Percentiles rank a stretch among this genome's conserved stretches.
phyloP scores from a whole-genome alignment of 1,284 basidiomycete genomes.

The Baeospora myosura region DNA sequence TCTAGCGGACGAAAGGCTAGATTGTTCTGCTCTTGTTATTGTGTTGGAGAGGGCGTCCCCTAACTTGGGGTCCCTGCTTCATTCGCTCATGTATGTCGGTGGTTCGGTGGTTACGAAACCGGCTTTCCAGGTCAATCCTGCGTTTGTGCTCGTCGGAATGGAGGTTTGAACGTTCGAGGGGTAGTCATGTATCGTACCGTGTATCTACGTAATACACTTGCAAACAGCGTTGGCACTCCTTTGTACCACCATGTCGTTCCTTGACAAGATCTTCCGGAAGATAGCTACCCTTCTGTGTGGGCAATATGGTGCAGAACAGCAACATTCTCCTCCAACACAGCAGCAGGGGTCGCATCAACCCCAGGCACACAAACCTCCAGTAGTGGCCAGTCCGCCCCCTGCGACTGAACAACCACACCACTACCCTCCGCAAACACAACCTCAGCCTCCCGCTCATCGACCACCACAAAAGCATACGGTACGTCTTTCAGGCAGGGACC shows the following conservation, averaged over 20 bases:
- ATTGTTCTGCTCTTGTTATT: slow-evolving; percentile 71
- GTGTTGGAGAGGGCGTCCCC: slow-evolving; percentile 57
- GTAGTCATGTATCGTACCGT: slow-evolving; percentile 1
- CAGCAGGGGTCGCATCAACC: slow-evolving; percentile 1
- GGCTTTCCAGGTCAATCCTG: slow-evolving; percentile 60
- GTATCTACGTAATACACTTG: not conserved
- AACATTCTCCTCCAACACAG: not conserved
- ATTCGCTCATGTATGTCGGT: slow-evolving; percentile 79
- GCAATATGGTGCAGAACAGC: too few species aligned
- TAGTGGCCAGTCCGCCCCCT: too few species aligned
- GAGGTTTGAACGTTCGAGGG: slow-evolving; percentile 42
- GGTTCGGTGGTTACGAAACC: slow-evolving; percentile 71
- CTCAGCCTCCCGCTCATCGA: not conserved
- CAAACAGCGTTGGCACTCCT: not conserved
- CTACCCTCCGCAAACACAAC: not conserved
- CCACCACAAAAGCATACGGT: not conserved
- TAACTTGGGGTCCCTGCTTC: slow-evolving; percentile 55
- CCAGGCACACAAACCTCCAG: not conserved
- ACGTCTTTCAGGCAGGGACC: too few species aligned
- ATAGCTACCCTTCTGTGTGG: slow-evolving; percentile 3
- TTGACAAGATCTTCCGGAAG: not conserved
- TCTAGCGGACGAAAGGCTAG: slow-evolving; percentile 70
- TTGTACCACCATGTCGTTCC: slow-evolving; percentile 6
- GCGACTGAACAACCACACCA: too few species aligned
- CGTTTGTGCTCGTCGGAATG: slow-evolving; percentile 70